Evolutionary conservation across 108 stramenopile genomes (phyloP), one percentile per base, ranked within the genome.

Genomic region (Nitzschia putrida): DNA sequence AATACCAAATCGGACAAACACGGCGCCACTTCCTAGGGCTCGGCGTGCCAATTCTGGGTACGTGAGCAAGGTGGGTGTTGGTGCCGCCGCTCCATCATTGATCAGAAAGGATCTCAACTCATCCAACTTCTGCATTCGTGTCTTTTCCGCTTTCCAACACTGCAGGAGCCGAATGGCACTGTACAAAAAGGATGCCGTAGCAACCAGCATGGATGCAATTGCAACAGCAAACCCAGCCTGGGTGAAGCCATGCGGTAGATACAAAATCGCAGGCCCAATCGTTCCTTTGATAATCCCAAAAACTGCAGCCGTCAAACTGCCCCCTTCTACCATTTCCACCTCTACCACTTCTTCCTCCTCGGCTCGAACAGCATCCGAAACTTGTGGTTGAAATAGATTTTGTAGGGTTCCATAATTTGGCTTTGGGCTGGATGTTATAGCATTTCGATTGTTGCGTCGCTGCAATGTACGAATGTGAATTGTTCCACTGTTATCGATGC

Each of bases 281-380:
- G 66, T 74, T 38, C 66, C 73, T 42, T 85, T 85, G 54, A 82
- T 70, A 49, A 82, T 75, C 29, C 81, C 81, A 72, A 82, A 82
- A 26, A 77, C 63, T 24, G 81, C 81, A 16, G 81, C 81, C 13
- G 55, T 66, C 21, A 82, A 38, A 42, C 71, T 73, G 22, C 81
- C 81, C 26, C 81, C 81, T 68, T 82, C 77, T 20, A 79, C 74
- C 22, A 51, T 39, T 54, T 82, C 80, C 21, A 68, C 38, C 16
- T 73, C 60, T 23, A 66, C 76, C n/a, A 68, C 71, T 44, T 70
- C 80, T 37, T 77, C 67, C 13, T 82, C 67, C 11, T 34, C 49
- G 0, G 57, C 61, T 51, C 9, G 39, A 34, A 42, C 22, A 21
- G 10, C 24, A 14, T 67, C 0, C 18, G 16, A 18, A 11, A 41